phyloP scores from a whole-genome alignment of 805 yeast species.

The Starmerella scarabaei region DNA sequence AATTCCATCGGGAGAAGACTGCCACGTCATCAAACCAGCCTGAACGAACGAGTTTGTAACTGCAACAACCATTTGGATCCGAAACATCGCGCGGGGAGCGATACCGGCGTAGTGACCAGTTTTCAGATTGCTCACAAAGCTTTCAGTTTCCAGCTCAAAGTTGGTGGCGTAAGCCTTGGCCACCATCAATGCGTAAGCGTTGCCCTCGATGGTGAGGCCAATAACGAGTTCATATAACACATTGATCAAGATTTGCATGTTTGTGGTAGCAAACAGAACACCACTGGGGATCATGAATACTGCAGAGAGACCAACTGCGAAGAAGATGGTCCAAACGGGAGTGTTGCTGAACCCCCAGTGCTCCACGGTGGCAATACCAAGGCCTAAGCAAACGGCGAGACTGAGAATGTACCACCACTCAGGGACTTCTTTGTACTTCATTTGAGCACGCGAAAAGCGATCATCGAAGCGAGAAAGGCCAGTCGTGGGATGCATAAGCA shows the following conservation, averaged over 20 bases:
- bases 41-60: slow-evolving; percentile 22
- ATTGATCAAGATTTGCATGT: slow-evolving; percentile 37
- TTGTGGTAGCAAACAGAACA: slow-evolving; percentile 37
- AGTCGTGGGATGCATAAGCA: slow-evolving; percentile 19
- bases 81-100: slow-evolving; percentile 48
- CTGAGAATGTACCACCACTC: slow-evolving; percentile 54
- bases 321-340: slow-evolving; percentile 34
- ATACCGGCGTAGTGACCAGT: slow-evolving; percentile 45
- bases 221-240: slow-evolving; percentile 39
- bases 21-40: slow-evolving; percentile 28
- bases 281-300: slow-evolving; percentile 42
- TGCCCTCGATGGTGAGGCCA: slow-evolving; percentile 46
- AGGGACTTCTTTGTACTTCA: slow-evolving; percentile 49
- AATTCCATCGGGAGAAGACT: slow-evolving; percentile 27
- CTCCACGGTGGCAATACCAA: slow-evolving; percentile 36
- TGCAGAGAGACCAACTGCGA: slow-evolving; percentile 39
- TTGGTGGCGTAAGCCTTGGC: slow-evolving; percentile 44
- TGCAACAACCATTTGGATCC: slow-evolving; percentile 31
- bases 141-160: slow-evolving; percentile 51
- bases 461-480: slow-evolving; percentile 31
- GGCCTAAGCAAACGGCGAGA: slow-evolving; percentile 32
- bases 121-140: slow-evolving; percentile 41
- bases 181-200: slow-evolving; percentile 41
- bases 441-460: slow-evolving; percentile 49
- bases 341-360: slow-evolving; percentile 30